Percentiles rank a stretch among this genome's conserved stretches.
Conservation (phyloP, 768 basidiomycete species). For the Phallus indusiatus region DNA sequence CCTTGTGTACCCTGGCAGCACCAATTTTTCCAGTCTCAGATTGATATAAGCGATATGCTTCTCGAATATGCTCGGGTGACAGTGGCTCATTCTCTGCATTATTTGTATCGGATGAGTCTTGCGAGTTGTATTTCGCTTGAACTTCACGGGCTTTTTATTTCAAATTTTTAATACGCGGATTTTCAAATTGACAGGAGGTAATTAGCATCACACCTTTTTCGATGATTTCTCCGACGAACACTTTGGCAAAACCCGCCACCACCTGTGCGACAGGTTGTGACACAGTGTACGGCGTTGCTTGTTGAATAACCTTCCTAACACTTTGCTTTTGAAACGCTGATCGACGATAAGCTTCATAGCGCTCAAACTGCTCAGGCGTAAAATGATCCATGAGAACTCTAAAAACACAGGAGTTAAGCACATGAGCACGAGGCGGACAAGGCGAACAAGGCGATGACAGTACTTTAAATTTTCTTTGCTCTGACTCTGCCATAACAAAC, state of each 20-base stretch:
- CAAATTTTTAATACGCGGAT: neutral
- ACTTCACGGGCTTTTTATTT: constrained; percentile 55
- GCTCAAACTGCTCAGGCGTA: constrained; percentile 72
- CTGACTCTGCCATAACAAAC: constrained; percentile 76
- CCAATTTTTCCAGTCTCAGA: constrained; percentile 75
- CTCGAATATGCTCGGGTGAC: constrained; percentile 81
- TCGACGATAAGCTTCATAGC: constrained; percentile 81
- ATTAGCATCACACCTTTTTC: constrained; percentile 58
- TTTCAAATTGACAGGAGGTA: neutral
- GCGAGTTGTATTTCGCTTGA: constrained; percentile 48
- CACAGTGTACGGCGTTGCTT: constrained; percentile 69
- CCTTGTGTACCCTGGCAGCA: constrained; percentile 57
- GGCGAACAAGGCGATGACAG: constrained; percentile 16
- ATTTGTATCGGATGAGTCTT: neutral
- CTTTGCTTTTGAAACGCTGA: constrained; percentile 77
- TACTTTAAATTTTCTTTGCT: constrained; percentile 84
- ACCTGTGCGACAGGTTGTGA: constrained; percentile 83
- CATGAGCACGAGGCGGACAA: too few relatives aligned
- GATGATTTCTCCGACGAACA: constrained; percentile 88
- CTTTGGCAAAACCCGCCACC: constrained; percentile 83
- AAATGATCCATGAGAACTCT: constrained; percentile 89
- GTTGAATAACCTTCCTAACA: constrained; percentile 82
- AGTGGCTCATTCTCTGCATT: constrained; percentile 58
- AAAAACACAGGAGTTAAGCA: neutral
- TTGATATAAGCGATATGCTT: constrained; percentile 80